These are phyloP conservation scores for Chernovozyma aurita DNA, from an alignment of 1,139 yeast species.

Conservation along the genomic window DNA sequence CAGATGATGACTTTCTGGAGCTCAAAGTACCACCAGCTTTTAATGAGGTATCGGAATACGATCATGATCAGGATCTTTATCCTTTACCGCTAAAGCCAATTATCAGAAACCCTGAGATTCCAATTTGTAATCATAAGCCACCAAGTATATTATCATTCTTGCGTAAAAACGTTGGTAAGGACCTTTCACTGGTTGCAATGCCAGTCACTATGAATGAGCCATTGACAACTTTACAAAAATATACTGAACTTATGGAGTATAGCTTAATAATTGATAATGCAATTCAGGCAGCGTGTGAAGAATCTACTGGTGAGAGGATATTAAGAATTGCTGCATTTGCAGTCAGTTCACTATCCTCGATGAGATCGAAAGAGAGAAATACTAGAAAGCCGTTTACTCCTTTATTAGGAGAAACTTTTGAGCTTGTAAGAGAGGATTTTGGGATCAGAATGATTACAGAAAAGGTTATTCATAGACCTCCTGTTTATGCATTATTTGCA, in stretches of 20 bases:
- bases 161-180: slow-evolving; percentile 90
- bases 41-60: slow-evolving; percentile 5
- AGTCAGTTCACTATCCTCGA: slow-evolving; percentile 63
- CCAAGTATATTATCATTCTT: slow-evolving; percentile 78
- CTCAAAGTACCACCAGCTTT: slow-evolving; percentile 1
- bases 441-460: slow-evolving; percentile 70
- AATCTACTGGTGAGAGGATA: slow-evolving; percentile 53
- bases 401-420: slow-evolving; percentile 81
- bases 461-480: slow-evolving; percentile 80
- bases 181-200: slow-evolving; percentile 80
- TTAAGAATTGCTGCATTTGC: slow-evolving; percentile 80
- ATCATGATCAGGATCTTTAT: slow-evolving; percentile 39
- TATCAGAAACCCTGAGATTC: slow-evolving; percentile 57
- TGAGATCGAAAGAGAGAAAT: slow-evolving; percentile 70
- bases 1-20: slow-evolving; percentile 3
- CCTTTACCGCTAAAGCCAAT: slow-evolving; percentile 61
- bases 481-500: slow-evolving; percentile 72
- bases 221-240: slow-evolving; percentile 70
- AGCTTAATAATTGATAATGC: slow-evolving; percentile 64
- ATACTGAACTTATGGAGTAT: slow-evolving; percentile 78
- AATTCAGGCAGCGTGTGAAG: slow-evolving; percentile 32
- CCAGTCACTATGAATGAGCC: slow-evolving; percentile 96
- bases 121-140: slow-evolving; percentile 60
- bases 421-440: slow-evolving; percentile 72
- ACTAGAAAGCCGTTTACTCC: slow-evolving; percentile 91